phyloP scores from a whole-genome alignment of 2,329 filamentous ascomycete genomes.

The Pseudocercospora fuligena region DNA sequence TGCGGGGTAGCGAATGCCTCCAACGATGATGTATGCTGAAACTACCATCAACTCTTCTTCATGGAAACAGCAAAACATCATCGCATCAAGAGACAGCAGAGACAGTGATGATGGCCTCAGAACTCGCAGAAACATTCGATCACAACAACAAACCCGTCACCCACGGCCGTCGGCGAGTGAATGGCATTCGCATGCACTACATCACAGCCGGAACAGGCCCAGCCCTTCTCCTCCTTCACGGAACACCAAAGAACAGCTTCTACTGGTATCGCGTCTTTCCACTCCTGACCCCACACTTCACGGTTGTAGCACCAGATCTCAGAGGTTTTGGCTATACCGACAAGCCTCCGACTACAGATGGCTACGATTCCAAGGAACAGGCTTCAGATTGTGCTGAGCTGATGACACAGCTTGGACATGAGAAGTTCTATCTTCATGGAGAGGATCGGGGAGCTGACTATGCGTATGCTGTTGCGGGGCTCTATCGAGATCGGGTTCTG shows the following conservation, averaged over 20 bases:
- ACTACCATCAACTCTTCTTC: background rate
- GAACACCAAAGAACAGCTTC: conserved; percentile 41
- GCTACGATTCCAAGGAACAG: conserved; percentile 45
- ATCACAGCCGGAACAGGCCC: conserved; percentile 40
- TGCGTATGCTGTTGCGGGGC: conserved; percentile 42
- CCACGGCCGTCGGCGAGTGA: conserved; percentile 39
- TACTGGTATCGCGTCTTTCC: conserved; percentile 47
- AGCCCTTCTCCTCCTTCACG: conserved; percentile 39
- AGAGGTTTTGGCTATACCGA: conserved; percentile 47
- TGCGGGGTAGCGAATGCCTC: background rate
- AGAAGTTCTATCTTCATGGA: conserved; percentile 43
- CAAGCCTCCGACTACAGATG: conserved; percentile 45
- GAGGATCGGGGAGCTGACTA: conserved; percentile 45
- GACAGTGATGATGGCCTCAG: conserved; percentile 13
- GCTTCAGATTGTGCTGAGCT: conserved; percentile 43
- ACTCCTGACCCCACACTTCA: conserved; percentile 43
- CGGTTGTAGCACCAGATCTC: conserved; percentile 44
- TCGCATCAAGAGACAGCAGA: background rate
- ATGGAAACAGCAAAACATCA: background rate
- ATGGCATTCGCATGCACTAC: conserved; percentile 42
- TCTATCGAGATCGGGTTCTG: conserved; percentile 40
- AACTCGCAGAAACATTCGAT: conserved; percentile 39
- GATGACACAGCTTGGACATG: conserved; percentile 42
- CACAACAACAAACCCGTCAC: conserved; percentile 35
- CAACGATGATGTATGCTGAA: background rate